phyloP scores from a whole-genome alignment of 2,329 filamentous ascomycete species.

The Colletotrichum sidae region DNA sequence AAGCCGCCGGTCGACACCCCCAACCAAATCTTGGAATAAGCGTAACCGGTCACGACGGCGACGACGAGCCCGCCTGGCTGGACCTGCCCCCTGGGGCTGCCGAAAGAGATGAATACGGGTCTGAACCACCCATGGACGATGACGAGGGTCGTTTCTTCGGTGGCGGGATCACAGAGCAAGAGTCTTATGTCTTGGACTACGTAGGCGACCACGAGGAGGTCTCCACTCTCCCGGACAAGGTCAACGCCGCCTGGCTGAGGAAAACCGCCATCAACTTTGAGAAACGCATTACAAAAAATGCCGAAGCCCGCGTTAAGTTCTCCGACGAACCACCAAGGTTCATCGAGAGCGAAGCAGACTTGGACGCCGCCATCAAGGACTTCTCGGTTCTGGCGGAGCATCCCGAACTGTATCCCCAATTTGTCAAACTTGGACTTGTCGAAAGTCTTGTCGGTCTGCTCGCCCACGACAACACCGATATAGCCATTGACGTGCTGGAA shows the following conservation, averaged over 20 bases:
- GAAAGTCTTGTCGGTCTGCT: slow-evolving; percentile 82
- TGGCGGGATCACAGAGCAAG: slow-evolving; percentile 84
- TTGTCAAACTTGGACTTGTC: slow-evolving; percentile 79
- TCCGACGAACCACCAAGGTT: slow-evolving; percentile 85
- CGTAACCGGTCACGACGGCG: slow-evolving; percentile 48
- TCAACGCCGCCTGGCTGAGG: slow-evolving; percentile 86
- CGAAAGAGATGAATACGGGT: slow-evolving; percentile 52
- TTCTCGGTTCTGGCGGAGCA: slow-evolving; percentile 91
- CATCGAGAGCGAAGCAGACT: slow-evolving; percentile 86
- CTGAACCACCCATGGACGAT: slow-evolving; percentile 66
- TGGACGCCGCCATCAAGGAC: slow-evolving; percentile 88
- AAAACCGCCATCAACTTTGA: slow-evolving; percentile 87
- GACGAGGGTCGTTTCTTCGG: slow-evolving; percentile 97
- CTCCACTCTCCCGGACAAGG: slow-evolving; percentile 71
- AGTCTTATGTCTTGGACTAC: slow-evolving; percentile 87
- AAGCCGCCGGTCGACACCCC: slow-evolving; percentile 56
- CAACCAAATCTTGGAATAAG: slow-evolving; percentile 58
- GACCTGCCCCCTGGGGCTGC: slow-evolving; percentile 63
- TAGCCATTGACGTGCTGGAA: slow-evolving; percentile 91
- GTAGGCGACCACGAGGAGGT: slow-evolving; percentile 69
- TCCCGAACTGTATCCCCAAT: slow-evolving; percentile 83
- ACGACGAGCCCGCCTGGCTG: slow-evolving; percentile 62
- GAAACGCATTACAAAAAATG: slow-evolving; percentile 90
- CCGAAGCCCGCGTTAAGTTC: slow-evolving; percentile 87
- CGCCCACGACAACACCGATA: slow-evolving; percentile 96